phyloP scores from a whole-genome alignment of 2,329 filamentous ascomycete species.

The Hypoxylon sp. region DNA sequence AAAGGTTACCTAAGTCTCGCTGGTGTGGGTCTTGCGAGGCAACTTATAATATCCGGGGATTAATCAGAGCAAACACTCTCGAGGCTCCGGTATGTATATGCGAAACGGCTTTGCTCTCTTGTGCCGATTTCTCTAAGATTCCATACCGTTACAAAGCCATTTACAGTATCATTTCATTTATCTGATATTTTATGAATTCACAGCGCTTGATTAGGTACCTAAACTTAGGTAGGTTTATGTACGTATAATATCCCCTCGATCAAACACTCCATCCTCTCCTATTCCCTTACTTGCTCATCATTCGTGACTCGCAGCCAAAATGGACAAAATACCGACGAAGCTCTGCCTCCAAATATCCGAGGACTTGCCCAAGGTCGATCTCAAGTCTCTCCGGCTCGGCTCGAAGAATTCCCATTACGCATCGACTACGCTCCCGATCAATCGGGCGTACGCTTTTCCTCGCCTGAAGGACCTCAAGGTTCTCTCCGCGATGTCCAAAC shows the following conservation, averaged over 20 bases:
- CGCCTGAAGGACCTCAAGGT: slow-evolving; percentile 1
- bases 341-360: neutral
- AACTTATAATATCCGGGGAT: too few species aligned
- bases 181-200: too few species aligned
- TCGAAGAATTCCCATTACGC: neutral
- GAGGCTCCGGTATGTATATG: too few species aligned
- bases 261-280: neutral
- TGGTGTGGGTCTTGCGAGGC: too few species aligned
- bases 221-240: too few species aligned
- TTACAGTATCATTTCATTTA: too few species aligned
- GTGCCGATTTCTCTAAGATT: too few species aligned
- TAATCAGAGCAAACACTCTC: too few species aligned
- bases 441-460: neutral
- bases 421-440: neutral
- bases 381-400: slow-evolving; percentile 3
- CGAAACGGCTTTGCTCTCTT: too few species aligned
- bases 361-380: neutral
- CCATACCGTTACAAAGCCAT: too few species aligned
- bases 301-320: slow-evolving; percentile 1
- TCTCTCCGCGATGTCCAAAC: neutral
- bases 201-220: too few species aligned
- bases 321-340: neutral
- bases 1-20: too few species aligned
- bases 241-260: neutral
- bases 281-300: neutral